Evolutionary conservation across 805 yeast species (phyloP).

Genomic region (Brettanomyces nanus): DNA sequence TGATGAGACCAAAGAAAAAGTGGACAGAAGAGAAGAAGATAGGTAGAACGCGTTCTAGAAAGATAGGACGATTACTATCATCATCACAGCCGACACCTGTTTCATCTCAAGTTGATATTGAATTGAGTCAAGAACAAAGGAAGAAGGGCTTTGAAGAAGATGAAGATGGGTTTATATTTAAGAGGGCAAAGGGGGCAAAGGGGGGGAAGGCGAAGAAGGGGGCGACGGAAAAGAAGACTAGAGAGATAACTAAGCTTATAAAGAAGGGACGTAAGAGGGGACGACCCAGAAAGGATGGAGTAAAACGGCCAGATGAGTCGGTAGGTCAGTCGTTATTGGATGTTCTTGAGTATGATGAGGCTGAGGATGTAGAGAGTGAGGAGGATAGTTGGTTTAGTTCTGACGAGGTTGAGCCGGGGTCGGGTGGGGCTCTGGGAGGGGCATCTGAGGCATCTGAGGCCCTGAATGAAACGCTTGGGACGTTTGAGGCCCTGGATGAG

Average conservation of each 20-base stretch:
- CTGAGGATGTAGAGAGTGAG: background rate
- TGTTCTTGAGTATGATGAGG: constrained; percentile 1
- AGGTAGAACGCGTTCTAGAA: background rate
- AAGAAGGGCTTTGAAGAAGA: constrained; percentile 3
- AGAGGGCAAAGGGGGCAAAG: constrained; percentile 1
- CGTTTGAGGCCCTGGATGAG: too few species aligned
- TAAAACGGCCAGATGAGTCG: background rate
- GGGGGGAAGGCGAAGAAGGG: background rate
- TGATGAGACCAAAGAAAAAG: too few species aligned
- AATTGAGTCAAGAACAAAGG: constrained; percentile 2
- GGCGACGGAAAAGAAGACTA: background rate
- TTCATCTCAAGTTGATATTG: constrained; percentile 1
- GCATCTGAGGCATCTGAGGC: too few species aligned
- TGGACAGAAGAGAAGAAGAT: background rate
- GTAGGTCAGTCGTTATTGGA: background rate
- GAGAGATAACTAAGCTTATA: background rate
- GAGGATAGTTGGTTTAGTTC: background rate
- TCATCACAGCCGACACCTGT: background rate
- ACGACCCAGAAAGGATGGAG: background rate
- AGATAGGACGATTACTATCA: constrained; percentile 1
- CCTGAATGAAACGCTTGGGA: too few species aligned
- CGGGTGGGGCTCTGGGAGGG: too few species aligned
- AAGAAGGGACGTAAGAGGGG: background rate
- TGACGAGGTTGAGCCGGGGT: too few species aligned
- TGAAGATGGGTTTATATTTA: constrained; percentile 4